Conservation (phyloP, 129 eudicot species). For the Saussurea involucrata region DNA sequence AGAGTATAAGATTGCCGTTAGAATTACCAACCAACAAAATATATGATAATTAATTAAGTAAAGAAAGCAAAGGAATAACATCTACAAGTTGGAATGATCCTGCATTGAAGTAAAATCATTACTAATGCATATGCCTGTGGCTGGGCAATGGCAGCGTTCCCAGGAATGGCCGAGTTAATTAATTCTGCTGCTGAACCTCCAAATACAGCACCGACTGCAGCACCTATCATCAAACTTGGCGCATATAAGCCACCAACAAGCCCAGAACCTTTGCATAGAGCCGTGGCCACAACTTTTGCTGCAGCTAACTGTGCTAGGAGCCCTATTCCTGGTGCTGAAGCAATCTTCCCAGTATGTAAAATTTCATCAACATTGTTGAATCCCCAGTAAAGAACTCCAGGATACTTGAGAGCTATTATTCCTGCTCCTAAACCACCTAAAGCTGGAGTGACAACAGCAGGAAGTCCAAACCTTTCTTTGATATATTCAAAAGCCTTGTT, state of each 20-base stretch:
- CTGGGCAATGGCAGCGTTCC: constrained; percentile 94
- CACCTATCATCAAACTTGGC: constrained; percentile 98
- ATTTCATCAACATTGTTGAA: constrained; percentile 96
- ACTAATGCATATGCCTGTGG: constrained; percentile 99
- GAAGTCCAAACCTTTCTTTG: constrained; percentile 72
- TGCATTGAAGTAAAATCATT: constrained; percentile 14
- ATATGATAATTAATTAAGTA: not conserved
- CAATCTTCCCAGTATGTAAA: constrained; percentile 89
- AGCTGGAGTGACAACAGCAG: constrained; percentile 89
- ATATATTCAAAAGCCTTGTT: constrained; percentile 57
- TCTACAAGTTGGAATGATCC: not conserved
- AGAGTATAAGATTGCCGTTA: constrained; percentile 17
- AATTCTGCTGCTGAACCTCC: constrained; percentile 90
- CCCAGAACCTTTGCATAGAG: constrained; percentile 95
- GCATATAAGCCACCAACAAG: constrained; percentile 98
- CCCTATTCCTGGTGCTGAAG: constrained; percentile 99
- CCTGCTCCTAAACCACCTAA: constrained; percentile 97
- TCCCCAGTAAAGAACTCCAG: constrained; percentile 96
- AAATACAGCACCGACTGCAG: constrained; percentile 98
- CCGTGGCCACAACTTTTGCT: constrained; percentile 95
- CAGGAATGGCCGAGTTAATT: constrained; percentile 87
- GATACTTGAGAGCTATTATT: constrained; percentile 89
- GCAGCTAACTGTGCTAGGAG: constrained; percentile 87
- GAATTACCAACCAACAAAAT: not conserved
- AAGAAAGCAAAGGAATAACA: not conserved